Percentiles rank a stretch among this genome's conserved stretches.
Conservation (phyloP, 441 rosid species). For the Arabidopsis lyrata region DNA sequence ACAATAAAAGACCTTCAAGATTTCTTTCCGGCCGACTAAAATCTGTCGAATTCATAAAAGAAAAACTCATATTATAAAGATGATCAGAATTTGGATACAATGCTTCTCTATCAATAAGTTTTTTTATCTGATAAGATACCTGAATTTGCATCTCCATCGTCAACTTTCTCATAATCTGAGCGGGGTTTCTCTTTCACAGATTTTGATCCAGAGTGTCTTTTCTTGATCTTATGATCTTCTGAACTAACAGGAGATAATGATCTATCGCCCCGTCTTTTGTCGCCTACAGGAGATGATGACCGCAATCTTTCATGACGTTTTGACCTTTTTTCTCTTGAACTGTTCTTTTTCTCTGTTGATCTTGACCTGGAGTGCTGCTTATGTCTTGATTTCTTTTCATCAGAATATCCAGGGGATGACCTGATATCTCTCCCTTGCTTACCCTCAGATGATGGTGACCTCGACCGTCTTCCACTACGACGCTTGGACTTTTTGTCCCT, state of each 20-base stretch:
- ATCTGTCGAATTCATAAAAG: conserved; percentile 53
- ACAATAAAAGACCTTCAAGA: conserved; percentile 67
- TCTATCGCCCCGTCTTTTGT: conserved; percentile 49
- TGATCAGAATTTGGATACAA: neutral
- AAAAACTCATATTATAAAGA: conserved; percentile 4
- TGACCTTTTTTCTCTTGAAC: conserved; percentile 55
- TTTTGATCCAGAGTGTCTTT: conserved; percentile 50
- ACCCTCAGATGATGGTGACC: conserved; percentile 62
- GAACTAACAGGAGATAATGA: conserved; percentile 57
- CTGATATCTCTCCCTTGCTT: conserved; percentile 47
- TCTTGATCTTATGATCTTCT: conserved; percentile 52
- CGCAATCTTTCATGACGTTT: conserved; percentile 56
- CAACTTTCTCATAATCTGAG: conserved; percentile 42
- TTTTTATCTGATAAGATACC: neutral
- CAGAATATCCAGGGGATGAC: conserved; percentile 6
- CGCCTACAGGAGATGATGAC: conserved; percentile 57
- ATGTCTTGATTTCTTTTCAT: conserved; percentile 1
- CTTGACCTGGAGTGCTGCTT: conserved; percentile 48
- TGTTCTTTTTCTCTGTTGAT: conserved; percentile 61
- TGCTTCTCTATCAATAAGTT: no score
- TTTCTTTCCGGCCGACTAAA: conserved; percentile 63
- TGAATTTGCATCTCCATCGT: conserved; percentile 41
- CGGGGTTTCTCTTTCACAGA: conserved; percentile 48
- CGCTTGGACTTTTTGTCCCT: conserved; percentile 63
- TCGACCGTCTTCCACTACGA: conserved; percentile 59